A percentile compares a stretch with the other conserved stretches of the same genome.
Evolutionary conservation across 371 early-diverging fungal species (phyloP).

Genomic region (Cokeromyces recurvatus): DNA sequence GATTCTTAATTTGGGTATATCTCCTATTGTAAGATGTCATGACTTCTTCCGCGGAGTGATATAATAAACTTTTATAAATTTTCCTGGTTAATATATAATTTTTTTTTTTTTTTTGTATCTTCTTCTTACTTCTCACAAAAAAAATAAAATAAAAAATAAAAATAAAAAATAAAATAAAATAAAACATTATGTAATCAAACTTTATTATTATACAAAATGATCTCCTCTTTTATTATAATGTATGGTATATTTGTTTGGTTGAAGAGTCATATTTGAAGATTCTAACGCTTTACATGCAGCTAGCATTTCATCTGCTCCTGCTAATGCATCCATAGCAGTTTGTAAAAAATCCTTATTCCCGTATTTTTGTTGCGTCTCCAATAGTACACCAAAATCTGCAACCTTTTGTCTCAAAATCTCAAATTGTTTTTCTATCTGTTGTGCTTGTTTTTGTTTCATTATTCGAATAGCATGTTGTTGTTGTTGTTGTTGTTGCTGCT

Average conservation of each 20-base stretch:
- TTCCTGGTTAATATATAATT: too few species aligned
- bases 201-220: too few species aligned
- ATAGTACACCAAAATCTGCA: constrained; percentile 25
- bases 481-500: constrained; percentile 12
- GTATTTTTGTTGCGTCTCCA: constrained; percentile 31
- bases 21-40: too few species aligned
- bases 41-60: too few species aligned
- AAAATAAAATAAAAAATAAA: too few species aligned
- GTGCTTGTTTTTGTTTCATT: constrained; percentile 18
- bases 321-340: constrained; percentile 32
- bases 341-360: constrained; percentile 36
- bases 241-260: constrained; percentile 37
- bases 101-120: too few species aligned
- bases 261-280: constrained; percentile 2
- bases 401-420: constrained; percentile 29
- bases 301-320: constrained; percentile 39
- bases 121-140: too few species aligned
- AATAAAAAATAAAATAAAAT: too few species aligned
- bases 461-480: constrained; percentile 18
- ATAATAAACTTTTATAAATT: too few species aligned
- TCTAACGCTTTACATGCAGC: constrained; percentile 28
- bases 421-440: constrained; percentile 31
- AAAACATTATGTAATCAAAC: too few species aligned
- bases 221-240: constrained; percentile 30
- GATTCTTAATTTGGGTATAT: too few species aligned